Conservation (phyloP, 2,329 filamentous ascomycete species). For the Dichotomopilus funicola region DNA sequence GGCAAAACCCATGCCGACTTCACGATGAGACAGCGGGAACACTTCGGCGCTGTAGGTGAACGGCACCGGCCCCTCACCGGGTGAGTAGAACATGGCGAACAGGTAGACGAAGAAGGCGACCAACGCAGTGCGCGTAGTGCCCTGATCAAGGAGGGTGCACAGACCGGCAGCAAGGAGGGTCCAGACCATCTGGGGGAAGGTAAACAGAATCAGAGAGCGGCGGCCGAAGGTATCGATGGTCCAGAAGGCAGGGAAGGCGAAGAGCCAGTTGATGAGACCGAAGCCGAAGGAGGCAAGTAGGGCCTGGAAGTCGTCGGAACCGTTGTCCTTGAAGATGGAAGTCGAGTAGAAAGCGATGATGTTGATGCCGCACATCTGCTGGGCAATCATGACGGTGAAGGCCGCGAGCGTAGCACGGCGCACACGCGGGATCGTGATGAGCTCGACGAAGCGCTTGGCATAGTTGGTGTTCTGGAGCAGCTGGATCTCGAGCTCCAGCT, state of each 20-base stretch:
- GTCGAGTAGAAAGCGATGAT: slow-evolving; percentile 70
- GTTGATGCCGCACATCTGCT: slow-evolving; percentile 56
- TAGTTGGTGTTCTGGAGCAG: slow-evolving; percentile 49
- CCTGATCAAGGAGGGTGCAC: slow-evolving; percentile 43
- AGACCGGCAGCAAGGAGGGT: slow-evolving; percentile 58
- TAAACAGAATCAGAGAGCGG: slow-evolving; percentile 55
- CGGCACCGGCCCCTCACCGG: slow-evolving; percentile 60
- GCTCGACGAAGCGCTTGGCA: slow-evolving; percentile 54
- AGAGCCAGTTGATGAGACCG: slow-evolving; percentile 58
- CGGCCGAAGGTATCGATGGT: slow-evolving; percentile 64
- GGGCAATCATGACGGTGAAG: slow-evolving; percentile 72
- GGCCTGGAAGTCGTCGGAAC: slow-evolving; percentile 48
- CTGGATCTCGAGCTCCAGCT: slow-evolving; percentile 54
- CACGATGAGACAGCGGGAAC: slow-evolving; percentile 63
- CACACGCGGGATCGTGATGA: slow-evolving; percentile 63
- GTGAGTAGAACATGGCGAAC: slow-evolving; percentile 57
- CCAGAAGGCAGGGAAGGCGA: slow-evolving; percentile 58
- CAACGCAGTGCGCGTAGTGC: slow-evolving; percentile 32
- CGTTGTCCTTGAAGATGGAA: slow-evolving; percentile 53
- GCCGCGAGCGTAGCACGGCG: slow-evolving; percentile 69
- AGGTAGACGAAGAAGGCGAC: slow-evolving; percentile 56
- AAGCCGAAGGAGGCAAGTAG: slow-evolving; percentile 59
- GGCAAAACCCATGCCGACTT: slow-evolving; percentile 64
- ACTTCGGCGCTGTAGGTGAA: slow-evolving; percentile 65
- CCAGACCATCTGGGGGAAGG: slow-evolving; percentile 63